These are phyloP conservation scores for Inga leiocalycina DNA, from an alignment of 306 rosid species.

Conservation along the genomic window DNA sequence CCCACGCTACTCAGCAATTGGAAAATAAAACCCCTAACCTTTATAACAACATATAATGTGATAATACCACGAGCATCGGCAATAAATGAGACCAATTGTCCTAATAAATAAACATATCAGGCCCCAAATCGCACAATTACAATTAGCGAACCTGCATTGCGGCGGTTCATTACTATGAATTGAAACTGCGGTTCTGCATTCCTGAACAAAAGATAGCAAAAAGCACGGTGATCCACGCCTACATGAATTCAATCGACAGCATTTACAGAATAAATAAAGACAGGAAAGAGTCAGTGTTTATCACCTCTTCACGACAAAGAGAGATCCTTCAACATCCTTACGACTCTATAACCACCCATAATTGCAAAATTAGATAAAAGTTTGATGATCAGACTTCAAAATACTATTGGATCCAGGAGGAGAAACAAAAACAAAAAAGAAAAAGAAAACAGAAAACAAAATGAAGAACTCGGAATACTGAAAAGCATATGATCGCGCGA, in stretches of 20 bases:
- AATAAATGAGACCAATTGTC: neutral
- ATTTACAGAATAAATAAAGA: constrained; percentile 12
- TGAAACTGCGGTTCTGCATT: constrained; percentile 86
- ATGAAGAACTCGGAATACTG: neutral
- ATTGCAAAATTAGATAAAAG: constrained; percentile 4
- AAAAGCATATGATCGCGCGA: neutral
- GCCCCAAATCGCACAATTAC: neutral
- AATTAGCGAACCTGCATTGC: constrained; percentile 68
- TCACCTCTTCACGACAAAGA: constrained; percentile 93
- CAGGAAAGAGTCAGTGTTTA: neutral
- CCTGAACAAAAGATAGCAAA: constrained; percentile 43
- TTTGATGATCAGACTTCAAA: neutral
- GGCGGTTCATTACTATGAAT: constrained; percentile 94
- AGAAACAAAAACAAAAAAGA: neutral
- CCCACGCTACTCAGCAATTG: neutral
- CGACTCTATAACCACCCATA: constrained; percentile 72
- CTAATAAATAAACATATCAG: neutral
- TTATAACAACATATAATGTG: neutral
- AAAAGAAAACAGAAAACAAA: neutral
- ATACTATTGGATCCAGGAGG: neutral
- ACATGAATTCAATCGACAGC: constrained; percentile 4
- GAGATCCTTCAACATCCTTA: constrained; percentile 98
- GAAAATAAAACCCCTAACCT: neutral
- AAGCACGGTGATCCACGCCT: constrained; percentile 11
- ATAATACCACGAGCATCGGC: neutral